Evolutionary conservation across 2,329 filamentous ascomycete species (phyloP).

Genomic region (Parascedosporium putredinis): DNA sequence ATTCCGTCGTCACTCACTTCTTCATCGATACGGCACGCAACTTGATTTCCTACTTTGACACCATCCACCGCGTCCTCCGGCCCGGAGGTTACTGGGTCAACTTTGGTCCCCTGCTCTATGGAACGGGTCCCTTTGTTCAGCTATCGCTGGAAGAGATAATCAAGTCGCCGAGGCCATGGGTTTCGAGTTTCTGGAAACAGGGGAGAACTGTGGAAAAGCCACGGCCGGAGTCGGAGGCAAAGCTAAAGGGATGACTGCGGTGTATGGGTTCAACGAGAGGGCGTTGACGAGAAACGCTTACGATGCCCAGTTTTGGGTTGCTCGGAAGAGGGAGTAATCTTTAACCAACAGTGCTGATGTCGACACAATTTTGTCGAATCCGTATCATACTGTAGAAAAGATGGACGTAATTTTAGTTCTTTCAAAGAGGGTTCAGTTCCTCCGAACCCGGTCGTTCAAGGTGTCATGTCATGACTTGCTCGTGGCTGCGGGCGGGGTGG

Average conservation of each 20-base stretch:
- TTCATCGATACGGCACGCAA: conserved; percentile 53
- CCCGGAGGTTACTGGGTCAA: conserved; percentile 44
- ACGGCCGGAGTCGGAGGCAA: conserved; percentile 30
- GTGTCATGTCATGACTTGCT: too few species aligned
- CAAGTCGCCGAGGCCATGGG: conserved; percentile 36
- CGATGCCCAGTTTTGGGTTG: conserved; percentile 44
- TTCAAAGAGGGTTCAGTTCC: too few species aligned
- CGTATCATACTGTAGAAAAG: too few species aligned
- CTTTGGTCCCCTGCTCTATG: conserved; percentile 44
- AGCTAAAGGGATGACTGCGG: conserved; percentile 34
- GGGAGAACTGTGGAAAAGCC: conserved; percentile 27
- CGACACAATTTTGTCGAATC: not conserved
- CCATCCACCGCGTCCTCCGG: conserved; percentile 35
- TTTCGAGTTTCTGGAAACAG: conserved; percentile 37
- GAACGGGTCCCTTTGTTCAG: conserved; percentile 43
- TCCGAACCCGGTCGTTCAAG: too few species aligned
- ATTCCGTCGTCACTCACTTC: conserved; percentile 44
- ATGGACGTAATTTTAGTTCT: too few species aligned
- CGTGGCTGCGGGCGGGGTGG: too few species aligned
- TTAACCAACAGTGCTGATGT: not conserved
- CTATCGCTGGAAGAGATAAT: conserved; percentile 44
- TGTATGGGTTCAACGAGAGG: conserved; percentile 40
- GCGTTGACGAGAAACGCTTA: conserved; percentile 43
- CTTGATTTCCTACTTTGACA: conserved; percentile 42
- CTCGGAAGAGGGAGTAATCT: conserved; percentile 16